Conservation (phyloP, 352 stramenopile species). For the Pythium dissotocum region DNA sequence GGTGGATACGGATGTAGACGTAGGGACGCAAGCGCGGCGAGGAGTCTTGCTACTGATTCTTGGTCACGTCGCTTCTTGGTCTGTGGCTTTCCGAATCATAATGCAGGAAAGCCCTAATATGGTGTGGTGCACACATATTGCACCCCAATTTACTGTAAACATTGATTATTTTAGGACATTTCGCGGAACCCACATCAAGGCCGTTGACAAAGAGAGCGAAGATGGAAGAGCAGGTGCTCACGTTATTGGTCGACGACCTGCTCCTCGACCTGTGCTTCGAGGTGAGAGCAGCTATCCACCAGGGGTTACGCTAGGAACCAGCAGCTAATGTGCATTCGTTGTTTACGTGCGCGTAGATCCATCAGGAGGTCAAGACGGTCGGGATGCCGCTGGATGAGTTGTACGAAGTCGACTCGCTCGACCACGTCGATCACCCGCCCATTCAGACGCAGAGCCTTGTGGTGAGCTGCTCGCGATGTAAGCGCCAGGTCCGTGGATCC, state of each 20-base stretch:
- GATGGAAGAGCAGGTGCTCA: constrained; percentile 56
- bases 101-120: neutral
- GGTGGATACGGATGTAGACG: neutral
- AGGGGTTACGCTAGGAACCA: neutral
- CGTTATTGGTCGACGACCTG: constrained; percentile 61
- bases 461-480: constrained; percentile 63
- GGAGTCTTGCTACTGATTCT: no score
- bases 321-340: neutral
- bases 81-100: neutral
- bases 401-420: constrained; percentile 66
- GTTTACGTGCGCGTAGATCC: constrained; percentile 39
- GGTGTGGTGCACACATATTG: constrained; percentile 16
- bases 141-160: constrained; percentile 11
- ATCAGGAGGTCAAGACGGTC: constrained; percentile 56
- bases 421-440: constrained; percentile 40
- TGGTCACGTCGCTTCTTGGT: neutral
- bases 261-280: constrained; percentile 72
- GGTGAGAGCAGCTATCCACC: constrained; percentile 22
- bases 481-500: constrained; percentile 42
- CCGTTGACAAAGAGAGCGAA: neutral
- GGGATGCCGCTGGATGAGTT: constrained; percentile 71
- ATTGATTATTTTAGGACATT: constrained; percentile 21
- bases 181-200: neutral
- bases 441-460: constrained; percentile 50
- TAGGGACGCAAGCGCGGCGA: no score